Percentiles rank a stretch among this genome's conserved stretches.
phyloP scores from a whole-genome alignment of 768 basidiomycete species.

The Rhodotorula babjevae region DNA sequence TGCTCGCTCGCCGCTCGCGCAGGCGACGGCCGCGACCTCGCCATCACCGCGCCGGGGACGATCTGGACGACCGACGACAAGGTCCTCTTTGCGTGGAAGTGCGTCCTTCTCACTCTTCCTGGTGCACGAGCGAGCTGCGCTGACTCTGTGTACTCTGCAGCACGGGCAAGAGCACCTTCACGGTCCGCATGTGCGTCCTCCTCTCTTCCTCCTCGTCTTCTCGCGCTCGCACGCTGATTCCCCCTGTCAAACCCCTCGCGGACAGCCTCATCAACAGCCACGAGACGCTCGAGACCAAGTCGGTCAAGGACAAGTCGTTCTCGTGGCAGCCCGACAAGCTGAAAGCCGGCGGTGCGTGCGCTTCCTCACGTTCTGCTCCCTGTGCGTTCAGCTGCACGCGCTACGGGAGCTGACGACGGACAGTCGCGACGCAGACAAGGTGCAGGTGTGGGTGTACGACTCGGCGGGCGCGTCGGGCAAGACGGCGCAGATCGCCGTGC shows the following conservation, averaged over 20 bases:
- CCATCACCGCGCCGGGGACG: background rate
- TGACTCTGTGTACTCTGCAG: background rate
- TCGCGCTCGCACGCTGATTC: no score
- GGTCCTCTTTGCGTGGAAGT: background rate
- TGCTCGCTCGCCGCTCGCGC: background rate
- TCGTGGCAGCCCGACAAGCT: background rate
- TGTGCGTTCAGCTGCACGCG: no score
- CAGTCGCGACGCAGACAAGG: background rate
- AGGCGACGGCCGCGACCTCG: background rate
- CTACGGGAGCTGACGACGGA: no score
- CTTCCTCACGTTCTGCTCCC: background rate
- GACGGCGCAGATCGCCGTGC: background rate
- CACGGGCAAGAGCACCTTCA: background rate
- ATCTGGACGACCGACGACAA: background rate
- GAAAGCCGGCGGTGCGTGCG: background rate
- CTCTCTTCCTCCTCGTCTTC: no score
- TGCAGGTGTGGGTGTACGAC: conserved; percentile 11
- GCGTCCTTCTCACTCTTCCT: background rate
- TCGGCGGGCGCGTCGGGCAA: background rate
- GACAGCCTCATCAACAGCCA: conserved; percentile 4
- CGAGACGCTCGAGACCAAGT: background rate
- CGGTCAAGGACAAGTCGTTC: background rate
- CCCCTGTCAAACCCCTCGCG: no score
- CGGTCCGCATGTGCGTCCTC: background rate
- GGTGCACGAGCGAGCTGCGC: fast-evolving